Conservation (phyloP, 148 eudicot genomes). For the Fagopyrum homotropicum region DNA sequence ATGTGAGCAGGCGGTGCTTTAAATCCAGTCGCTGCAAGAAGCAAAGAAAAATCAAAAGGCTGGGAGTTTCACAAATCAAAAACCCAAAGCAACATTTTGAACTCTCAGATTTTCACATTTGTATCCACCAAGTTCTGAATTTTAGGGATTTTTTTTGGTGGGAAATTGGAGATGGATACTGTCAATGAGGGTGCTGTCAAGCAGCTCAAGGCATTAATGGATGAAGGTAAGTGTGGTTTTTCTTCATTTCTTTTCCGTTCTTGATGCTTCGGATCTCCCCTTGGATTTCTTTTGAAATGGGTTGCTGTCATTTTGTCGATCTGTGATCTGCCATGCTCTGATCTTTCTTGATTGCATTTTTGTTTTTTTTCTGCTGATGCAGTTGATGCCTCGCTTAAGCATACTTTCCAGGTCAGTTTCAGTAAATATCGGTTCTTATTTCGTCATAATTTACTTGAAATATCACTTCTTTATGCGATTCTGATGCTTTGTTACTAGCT, state of each 20-base stretch:
- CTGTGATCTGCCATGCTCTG: constrained; percentile 4
- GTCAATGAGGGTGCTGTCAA: constrained; percentile 57
- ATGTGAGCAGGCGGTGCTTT: constrained; percentile 8
- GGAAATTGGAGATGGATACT: constrained; percentile 28
- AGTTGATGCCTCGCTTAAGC: constrained; percentile 63
- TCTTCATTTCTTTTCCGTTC: constrained; percentile 6
- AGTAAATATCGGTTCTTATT: neutral
- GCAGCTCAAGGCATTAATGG: constrained; percentile 57
- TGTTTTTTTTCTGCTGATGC: constrained; percentile 16
- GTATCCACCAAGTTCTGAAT: neutral
- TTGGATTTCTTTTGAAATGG: constrained; percentile 14
- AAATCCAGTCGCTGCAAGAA: constrained; percentile 2
- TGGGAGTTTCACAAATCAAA: neutral
- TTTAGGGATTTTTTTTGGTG: constrained; percentile 10
- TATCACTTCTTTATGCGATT: neutral
- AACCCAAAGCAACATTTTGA: neutral
- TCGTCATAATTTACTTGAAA: neutral
- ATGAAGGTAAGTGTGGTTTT: constrained; percentile 31
- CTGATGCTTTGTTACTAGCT: constrained; percentile 5
- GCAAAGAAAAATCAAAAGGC: neutral
- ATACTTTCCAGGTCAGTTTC: constrained; percentile 54
- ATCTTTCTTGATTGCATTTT: constrained; percentile 13
- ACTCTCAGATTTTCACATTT: constrained; percentile 4
- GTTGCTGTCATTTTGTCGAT: constrained; percentile 22
- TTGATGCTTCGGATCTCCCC: neutral